Conservation (phyloP, 805 yeast species). For the Candida glaebosa region DNA sequence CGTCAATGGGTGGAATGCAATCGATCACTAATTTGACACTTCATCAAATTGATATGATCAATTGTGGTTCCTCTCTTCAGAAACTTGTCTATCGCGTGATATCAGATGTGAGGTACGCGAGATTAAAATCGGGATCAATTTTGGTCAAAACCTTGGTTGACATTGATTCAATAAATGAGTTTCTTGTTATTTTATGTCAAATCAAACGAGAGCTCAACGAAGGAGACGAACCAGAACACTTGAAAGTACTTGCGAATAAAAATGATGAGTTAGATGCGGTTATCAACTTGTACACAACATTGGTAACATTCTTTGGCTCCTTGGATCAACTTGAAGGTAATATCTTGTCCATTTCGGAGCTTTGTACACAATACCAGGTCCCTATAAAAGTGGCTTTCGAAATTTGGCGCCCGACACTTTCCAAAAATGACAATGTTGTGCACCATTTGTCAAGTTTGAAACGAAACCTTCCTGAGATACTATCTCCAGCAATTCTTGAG, state of each 20-base stretch:
- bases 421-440: conserved; percentile 19
- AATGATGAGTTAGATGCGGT: conserved; percentile 70
- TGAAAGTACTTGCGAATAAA: conserved; percentile 68
- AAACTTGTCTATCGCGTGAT: conserved; percentile 55
- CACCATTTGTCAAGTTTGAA: conserved; percentile 10
- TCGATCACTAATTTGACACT: conserved; percentile 63
- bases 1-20: conserved; percentile 77
- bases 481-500: conserved; percentile 17
- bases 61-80: conserved; percentile 59
- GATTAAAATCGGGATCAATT: conserved; percentile 44
- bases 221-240: conserved; percentile 39
- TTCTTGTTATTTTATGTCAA: conserved; percentile 61
- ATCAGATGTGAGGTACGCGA: conserved; percentile 52
- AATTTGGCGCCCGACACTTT: conserved; percentile 61
- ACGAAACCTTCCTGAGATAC: conserved; percentile 9
- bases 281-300: conserved; percentile 60
- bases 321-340: conserved; percentile 26
- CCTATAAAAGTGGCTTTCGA: conserved; percentile 69
- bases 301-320: conserved; percentile 50
- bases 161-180: conserved; percentile 50
- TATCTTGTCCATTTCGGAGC: conserved; percentile 39
- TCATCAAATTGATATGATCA: conserved; percentile 61
- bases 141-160: conserved; percentile 46
- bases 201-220: conserved; percentile 39
- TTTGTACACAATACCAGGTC: conserved; percentile 43